Evolutionary conservation across 2,329 filamentous ascomycete genomes (phyloP).

Genomic region (Niveomyces coronatus): DNA sequence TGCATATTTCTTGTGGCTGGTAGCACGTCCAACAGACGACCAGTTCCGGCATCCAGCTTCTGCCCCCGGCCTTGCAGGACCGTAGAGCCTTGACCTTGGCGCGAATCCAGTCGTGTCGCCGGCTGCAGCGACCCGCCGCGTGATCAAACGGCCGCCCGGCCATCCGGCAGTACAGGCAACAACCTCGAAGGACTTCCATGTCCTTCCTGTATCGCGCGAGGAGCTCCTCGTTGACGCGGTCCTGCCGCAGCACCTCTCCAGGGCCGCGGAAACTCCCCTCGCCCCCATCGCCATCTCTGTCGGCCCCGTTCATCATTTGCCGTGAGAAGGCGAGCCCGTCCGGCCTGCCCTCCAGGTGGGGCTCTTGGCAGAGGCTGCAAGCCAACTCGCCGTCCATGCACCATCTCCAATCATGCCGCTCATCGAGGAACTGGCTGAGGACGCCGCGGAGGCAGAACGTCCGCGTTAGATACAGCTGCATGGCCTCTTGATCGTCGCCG

Average conservation of each 20-base stretch:
- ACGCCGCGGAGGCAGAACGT: slow-evolving; percentile 1
- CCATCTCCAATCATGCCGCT: slow-evolving; percentile 1
- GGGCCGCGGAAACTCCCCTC: not conserved
- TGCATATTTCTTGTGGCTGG: slow-evolving; percentile 1
- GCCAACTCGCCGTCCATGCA: slow-evolving; percentile 4
- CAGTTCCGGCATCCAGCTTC: not conserved
- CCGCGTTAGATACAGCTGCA: slow-evolving; percentile 9
- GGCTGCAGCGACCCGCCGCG: not conserved
- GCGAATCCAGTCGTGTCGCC: not conserved
- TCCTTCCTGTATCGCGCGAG: not conserved
- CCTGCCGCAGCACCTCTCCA: not conserved
- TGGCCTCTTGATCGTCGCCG: slow-evolving; percentile 2
- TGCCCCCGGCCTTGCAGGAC: slow-evolving; percentile 1
- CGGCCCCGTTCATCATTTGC: not conserved
- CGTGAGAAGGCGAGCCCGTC: not conserved
- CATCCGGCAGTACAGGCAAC: not conserved
- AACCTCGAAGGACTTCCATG: not conserved
- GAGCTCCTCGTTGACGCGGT: not conserved
- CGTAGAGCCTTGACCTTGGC: not conserved
- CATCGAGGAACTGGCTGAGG: slow-evolving; percentile 7
- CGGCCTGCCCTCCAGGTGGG: not conserved
- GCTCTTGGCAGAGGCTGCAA: not conserved
- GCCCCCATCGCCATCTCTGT: not conserved
- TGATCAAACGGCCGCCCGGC: not conserved
- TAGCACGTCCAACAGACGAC: slow-evolving; percentile 2